Evolutionary conservation across 805 yeast genomes (phyloP), one percentile per base, ranked within the genome.

Genomic region (Kazachstania viticola): DNA sequence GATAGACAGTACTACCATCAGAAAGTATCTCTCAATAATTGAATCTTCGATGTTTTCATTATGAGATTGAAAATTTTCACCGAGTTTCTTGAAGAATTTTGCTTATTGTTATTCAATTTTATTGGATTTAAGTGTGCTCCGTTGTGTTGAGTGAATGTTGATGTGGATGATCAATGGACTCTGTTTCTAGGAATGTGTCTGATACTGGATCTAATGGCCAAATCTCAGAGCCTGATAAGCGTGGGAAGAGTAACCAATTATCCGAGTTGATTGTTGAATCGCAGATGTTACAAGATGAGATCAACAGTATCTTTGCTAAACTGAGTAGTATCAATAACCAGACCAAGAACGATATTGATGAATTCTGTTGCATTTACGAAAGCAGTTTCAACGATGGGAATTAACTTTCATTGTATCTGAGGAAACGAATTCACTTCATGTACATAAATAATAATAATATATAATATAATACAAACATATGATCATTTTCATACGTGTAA

Each of bases 261-360:
- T 21, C 13, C n/a, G 17, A 25, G 11, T 19, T 38, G 18, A 4
- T 32, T 7, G 14, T 21, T 9, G 25, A 34, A 19, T 22, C 36
- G 5, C 32, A 29, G 21, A 9, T 14, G 15, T 43, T 54, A 22
- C 60, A 54, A 30, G 25, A 33, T 11, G 58, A 51, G 17, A 51
- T 54, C 5, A 38, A 38, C 13, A 22, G 22, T 13, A 34, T 42
- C 2, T 49, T 48, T 27, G 37, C 34, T 4, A 35, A 42, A 15
- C 34, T 50, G 14, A 39, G 38, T 13, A 37, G 36, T 11, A 31
- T 40, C 4, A 51, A 54, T 31, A 38, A 41, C 23, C 46, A 50
- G 26, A 42, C 50, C 3, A 33, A 50, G 23, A 29, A 25, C 5
- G 59, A 54, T 28, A 41, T 54, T 9, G 47, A 49, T 27, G 57